Percentiles rank a stretch among this genome's conserved stretches.
Conservation (phyloP, 257 asterid species). For the Fraxinus pennsylvanica region DNA sequence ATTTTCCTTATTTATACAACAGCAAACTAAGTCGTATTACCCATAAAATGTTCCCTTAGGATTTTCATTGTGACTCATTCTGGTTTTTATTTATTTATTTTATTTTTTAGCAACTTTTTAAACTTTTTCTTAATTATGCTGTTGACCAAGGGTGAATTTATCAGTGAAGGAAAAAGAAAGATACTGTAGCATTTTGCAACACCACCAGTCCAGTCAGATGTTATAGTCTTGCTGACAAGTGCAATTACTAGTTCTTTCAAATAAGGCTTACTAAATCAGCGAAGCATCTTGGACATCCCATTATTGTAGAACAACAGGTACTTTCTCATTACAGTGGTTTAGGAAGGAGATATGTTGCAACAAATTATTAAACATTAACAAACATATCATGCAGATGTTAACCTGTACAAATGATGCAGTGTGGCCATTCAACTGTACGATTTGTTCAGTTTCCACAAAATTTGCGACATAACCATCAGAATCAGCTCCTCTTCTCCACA, state of each 20-base stretch:
- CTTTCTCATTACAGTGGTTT: slow-evolving; percentile 13
- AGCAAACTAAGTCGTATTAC: not conserved
- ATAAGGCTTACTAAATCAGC: slow-evolving; percentile 17
- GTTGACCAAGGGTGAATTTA: not conserved
- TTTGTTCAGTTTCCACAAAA: slow-evolving; percentile 93
- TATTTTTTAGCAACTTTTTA: not conserved
- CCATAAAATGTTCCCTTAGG: not conserved
- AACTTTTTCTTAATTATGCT: not conserved
- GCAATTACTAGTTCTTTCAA: not conserved
- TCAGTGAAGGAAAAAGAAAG: not conserved
- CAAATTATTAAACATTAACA: slow-evolving; percentile 6
- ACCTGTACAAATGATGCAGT: slow-evolving; percentile 92
- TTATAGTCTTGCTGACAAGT: not conserved
- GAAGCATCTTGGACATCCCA: slow-evolving; percentile 24
- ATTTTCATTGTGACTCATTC: not conserved
- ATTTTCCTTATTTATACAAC: not conserved
- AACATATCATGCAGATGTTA: slow-evolving; percentile 5
- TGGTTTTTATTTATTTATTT: not conserved
- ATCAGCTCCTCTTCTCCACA: slow-evolving; percentile 99
- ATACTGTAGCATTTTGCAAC: not conserved
- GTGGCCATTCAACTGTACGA: slow-evolving; percentile 62
- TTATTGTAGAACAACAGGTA: slow-evolving; percentile 10
- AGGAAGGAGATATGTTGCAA: slow-evolving; percentile 6
- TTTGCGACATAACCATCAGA: slow-evolving; percentile 95
- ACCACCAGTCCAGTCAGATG: not conserved